Evolutionary conservation across 257 asterid genomes (phyloP), one percentile per base, ranked within the genome.

Genomic region (Solanum etuberosum): DNA sequence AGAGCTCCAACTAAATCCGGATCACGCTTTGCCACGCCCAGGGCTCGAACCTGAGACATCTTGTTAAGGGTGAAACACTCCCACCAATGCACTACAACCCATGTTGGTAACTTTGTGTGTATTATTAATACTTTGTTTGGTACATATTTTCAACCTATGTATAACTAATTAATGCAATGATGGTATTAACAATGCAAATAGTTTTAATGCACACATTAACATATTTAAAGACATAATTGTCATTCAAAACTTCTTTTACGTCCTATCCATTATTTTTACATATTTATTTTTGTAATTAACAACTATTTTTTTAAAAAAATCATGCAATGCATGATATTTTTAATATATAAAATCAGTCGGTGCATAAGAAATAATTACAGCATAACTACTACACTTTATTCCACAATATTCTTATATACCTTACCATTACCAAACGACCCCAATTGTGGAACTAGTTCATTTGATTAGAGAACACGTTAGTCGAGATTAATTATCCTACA

Each of bases 301-400:
- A 63, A 23, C 2, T n/a, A 63, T 63, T 10, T 25, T 21, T 16
- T 63, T 63, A n/a, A n/a, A n/a, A 5, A 63, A 63, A 10, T n/a
- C 14, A 5, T 23, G 2, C 6, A 20, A 8, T 20, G 2, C 23
- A 63, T 11, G 32, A 5, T 25, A 25, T n/a, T 63, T 63, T n/a
- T 20, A 59, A n/a, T 25, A 25, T 2, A 63, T 13, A 34, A 63
- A 63, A 11, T 6, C 18, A 25, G 1, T 11, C 0, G 5, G 0
- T 0, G 4, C 1, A n/a, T 63, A 7, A 2, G 0, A 63, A 63
- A 11, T 25, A 63, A n/a, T 63, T 12, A 10, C 29, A 59, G 0
- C 29, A 59, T 59, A 59, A 59, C 5, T 59, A 23, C 0, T 4
- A 18, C 63, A 48, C 57, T 14, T 13, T 15, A 48, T 14, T 48